Evolutionary conservation across 345 rosid genomes (phyloP), one percentile per base, ranked within the genome.

Genomic region (Arabis hirsuta): DNA sequence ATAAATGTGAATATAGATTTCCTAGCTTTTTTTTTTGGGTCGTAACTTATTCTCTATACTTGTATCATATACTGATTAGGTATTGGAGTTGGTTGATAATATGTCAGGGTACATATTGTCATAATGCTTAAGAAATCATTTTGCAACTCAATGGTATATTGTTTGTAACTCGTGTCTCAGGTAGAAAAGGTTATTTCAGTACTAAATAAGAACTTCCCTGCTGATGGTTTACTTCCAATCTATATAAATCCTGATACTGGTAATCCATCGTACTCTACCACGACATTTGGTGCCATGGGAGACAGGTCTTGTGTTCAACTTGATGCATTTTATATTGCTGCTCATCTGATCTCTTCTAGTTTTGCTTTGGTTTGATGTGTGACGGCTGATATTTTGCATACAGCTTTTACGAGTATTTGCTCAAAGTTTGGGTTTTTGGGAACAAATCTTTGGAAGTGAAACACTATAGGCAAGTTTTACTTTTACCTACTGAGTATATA

Each of bases 211-310:
- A 79, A 82, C 75, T 92, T 86, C 76, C 99, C 97, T 47, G 96
- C 71, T 31, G 96, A 96, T 79, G 99, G 98, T 69, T 79, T 96
- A 70, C 94, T 92, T 69, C 99, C 98, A 38, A 96, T 92, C 50
- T 96, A 90, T 79, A 82, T 96, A 69, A 82, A 76, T 79, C 92
- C 97, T 39, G 61, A 80, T 2, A 84, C 79, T 42, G 96, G 88
- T 55, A 67, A 62, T 7, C 74, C 88, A 67, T 80, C 99, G 4
- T 75, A 81, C 79, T 78, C 98, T 4, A 80, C 90, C 52, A 87
- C 86, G 32, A 96, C 99, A 62, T 96, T 92, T 84, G 99, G 99
- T 76, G 98, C 99, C 44, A 96, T 92, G 99, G 98, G 99, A 62
- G 99, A 96, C 80, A 92, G 99, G 99, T 95, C 69, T 26, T 13